Base-by-base conservation (phyloP, 1,284 basidiomycete genomes). In the Tilletia walkeri region DNA sequence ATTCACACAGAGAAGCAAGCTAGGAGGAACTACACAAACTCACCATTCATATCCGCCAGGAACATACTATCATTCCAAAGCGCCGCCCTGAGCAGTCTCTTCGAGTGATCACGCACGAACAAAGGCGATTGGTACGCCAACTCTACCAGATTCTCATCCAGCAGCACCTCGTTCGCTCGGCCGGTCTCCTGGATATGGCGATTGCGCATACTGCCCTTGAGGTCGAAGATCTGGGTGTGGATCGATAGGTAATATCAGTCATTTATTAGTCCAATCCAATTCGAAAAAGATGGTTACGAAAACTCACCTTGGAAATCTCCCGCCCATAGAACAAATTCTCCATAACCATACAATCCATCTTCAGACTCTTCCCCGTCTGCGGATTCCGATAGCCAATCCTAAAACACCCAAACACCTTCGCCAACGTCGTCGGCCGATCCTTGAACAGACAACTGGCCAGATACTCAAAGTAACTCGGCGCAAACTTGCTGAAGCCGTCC, bases 341-440 rank as follows among this genome's bases (percentile, higher is more conserved):
- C 93, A 98, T 98, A 69, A 99, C 93, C 56, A 98, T 86, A 36
- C 98, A 87, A 81, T 98, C 97, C 91, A 98, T 94, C 80, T 94
- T 90, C 30, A 92, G 92, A 7, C 90, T 88, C 82, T 92, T 92
- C 2, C 90, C 87, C 0, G 86, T 90, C 56, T 88, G 90, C 0
- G 89, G 89, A 83, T 95, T 95, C 77, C 89, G 89, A 85, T 94
- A 95, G 1, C 93, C 94, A 73, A 99, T 88, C 80, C 97, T 95
- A 85, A 93, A 99, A 81, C 95, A 95, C 0, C 96, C 96, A 76
- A 98, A 97, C 70, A 98, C 92, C 86, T 99, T 99, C 48, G 95
- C 95, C 24, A 99, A 87, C 0, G 97, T 88, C 0, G 95, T 97
- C 0, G 95, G 94, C 14, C 94, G 91, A 90, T 95, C 61, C 36